Percentiles rank a stretch among this genome's conserved stretches.
These are phyloP conservation scores for Triticum turgidum DNA, from an alignment of 176 grass and related monocot species.

Conservation along the genomic window DNA sequence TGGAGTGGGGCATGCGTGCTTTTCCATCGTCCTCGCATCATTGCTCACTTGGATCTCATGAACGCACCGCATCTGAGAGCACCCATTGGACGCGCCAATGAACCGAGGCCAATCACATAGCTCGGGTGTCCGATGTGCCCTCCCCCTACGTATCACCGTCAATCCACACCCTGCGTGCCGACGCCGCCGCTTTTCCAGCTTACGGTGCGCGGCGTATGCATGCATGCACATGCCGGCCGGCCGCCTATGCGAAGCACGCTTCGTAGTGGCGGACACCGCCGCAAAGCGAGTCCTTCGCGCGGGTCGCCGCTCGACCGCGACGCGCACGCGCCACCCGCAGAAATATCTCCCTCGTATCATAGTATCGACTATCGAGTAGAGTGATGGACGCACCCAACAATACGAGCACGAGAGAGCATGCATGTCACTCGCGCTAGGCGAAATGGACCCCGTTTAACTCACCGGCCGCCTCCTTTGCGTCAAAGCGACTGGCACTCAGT, in stretches of 20 bases:
- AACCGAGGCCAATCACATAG: background rate
- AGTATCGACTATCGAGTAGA: background rate
- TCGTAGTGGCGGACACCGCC: slow-evolving; percentile 3
- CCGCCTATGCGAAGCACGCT: background rate
- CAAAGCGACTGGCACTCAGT: background rate
- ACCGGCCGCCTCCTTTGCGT: background rate
- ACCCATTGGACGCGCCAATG: background rate
- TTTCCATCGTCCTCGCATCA: background rate
- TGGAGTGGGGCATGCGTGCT: background rate
- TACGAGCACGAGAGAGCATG: background rate
- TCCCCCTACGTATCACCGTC: background rate
- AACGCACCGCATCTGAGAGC: background rate
- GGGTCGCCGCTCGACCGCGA: background rate
- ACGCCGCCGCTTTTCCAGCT: background rate
- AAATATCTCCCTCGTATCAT: background rate
- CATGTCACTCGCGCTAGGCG: background rate
- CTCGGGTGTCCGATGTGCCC: background rate
- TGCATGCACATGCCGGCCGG: background rate
- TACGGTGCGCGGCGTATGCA: background rate
- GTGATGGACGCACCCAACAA: background rate
- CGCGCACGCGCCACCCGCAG: background rate
- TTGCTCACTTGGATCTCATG: background rate
- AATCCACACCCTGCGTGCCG: background rate
- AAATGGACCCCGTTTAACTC: background rate
- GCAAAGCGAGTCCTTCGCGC: background rate